These are phyloP conservation scores for Letharia columbiana DNA, from an alignment of 495 filamentous ascomycete genomes.

Conservation along the genomic window DNA sequence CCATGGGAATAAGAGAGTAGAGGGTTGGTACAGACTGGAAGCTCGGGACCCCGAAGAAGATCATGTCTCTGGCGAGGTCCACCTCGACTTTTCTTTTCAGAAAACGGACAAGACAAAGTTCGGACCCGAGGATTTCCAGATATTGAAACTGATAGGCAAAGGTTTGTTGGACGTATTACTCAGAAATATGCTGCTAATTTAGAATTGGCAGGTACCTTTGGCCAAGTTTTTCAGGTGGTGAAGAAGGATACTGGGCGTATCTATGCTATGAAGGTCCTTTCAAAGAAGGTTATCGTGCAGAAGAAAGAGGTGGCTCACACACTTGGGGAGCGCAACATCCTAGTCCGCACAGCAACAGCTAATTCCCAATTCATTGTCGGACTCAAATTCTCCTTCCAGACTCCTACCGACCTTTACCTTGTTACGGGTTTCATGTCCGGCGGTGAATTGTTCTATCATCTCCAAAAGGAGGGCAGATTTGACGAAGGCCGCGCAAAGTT, in stretches of 20 bases:
- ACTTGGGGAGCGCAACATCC: slow-evolving; percentile 90
- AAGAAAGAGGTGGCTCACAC: slow-evolving; percentile 99
- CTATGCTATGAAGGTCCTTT: slow-evolving; percentile 98
- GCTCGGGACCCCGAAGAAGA: slow-evolving; percentile 55
- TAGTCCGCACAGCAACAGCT: slow-evolving; percentile 90
- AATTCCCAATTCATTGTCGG: slow-evolving; percentile 98
- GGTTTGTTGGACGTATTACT: slow-evolving; percentile 35
- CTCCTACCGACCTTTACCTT: slow-evolving; percentile 88
- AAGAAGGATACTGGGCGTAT: slow-evolving; percentile 95
- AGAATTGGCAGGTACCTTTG: slow-evolving; percentile 60
- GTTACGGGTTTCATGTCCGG: slow-evolving; percentile 99
- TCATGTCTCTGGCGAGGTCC: slow-evolving; percentile 83
- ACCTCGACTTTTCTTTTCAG: slow-evolving; percentile 76
- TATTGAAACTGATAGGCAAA: slow-evolving; percentile 93
- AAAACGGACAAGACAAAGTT: slow-evolving; percentile 87
- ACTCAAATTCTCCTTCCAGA: slow-evolving; percentile 98
- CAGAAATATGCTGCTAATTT: slow-evolving; percentile 11
- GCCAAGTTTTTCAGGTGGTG: slow-evolving; percentile 98
- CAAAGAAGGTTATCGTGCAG: slow-evolving; percentile 98
- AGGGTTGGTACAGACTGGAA: slow-evolving; percentile 79
- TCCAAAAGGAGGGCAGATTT: slow-evolving; percentile 96
- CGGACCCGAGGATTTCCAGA: slow-evolving; percentile 93
- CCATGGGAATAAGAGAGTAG: slow-evolving; percentile 58
- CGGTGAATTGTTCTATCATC: slow-evolving; percentile 95
- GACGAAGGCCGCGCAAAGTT: slow-evolving; percentile 93